These are phyloP conservation scores for Liquidambar formosana DNA, from an alignment of 164 flowering plant genomes.

Conservation along the genomic window DNA sequence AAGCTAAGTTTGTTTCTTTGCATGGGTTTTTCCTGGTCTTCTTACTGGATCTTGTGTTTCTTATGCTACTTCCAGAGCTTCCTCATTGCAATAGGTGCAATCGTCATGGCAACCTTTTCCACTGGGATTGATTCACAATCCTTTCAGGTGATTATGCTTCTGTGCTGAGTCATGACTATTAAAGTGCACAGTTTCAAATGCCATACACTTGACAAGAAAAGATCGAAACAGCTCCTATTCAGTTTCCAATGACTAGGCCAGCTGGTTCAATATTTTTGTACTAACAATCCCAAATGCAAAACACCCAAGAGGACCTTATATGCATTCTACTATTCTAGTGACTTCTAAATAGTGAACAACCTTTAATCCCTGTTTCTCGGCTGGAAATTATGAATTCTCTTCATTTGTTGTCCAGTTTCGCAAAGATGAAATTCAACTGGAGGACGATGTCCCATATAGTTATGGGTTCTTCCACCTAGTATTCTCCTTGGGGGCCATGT, in stretches of 20 bases:
- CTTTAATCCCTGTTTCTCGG: not conserved
- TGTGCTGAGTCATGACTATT: not conserved
- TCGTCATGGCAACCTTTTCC: slow-evolving; percentile 92
- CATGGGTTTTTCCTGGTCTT: not conserved
- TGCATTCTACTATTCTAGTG: too few species aligned
- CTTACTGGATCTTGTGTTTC: not conserved
- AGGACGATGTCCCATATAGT: slow-evolving; percentile 78
- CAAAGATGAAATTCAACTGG: slow-evolving; percentile 47
- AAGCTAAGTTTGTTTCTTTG: not conserved
- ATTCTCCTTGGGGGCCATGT: slow-evolving; percentile 89
- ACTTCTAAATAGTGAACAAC: too few species aligned
- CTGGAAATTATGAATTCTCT: slow-evolving; percentile 1
- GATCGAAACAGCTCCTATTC: too few species aligned
- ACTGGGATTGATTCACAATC: slow-evolving; percentile 91
- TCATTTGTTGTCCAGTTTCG: slow-evolving; percentile 49
- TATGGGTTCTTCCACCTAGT: slow-evolving; percentile 86
- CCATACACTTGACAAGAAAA: too few species aligned
- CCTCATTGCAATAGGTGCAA: slow-evolving; percentile 74
- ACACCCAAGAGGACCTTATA: not conserved
- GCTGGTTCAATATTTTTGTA: too few species aligned
- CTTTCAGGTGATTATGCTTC: slow-evolving; percentile 60
- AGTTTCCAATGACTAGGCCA: too few species aligned
- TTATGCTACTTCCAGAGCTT: slow-evolving; percentile 53
- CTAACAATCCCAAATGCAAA: too few species aligned
- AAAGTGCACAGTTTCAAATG: too few species aligned